Conservation (phyloP, 257 asterid species). For the Rhazya stricta region DNA sequence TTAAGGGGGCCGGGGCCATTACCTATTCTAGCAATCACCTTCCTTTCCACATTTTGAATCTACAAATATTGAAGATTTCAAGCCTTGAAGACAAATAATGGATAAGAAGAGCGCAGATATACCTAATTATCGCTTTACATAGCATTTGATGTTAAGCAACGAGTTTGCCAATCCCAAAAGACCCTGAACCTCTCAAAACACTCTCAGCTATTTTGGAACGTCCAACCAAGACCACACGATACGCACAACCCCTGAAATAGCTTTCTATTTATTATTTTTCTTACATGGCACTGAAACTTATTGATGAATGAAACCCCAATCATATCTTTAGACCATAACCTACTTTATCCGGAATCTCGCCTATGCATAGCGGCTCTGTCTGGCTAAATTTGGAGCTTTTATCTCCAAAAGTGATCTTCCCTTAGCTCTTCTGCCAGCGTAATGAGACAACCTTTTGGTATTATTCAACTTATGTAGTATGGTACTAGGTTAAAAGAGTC, state of each 20-base stretch:
- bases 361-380: neutral
- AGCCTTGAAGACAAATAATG: neutral
- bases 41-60: too few species aligned
- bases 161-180: neutral
- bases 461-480: too few species aligned
- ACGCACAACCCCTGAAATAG: neutral
- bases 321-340: neutral
- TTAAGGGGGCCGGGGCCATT: neutral
- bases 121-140: too few species aligned
- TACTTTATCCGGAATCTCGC: constrained; percentile 10
- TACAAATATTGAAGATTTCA: too few species aligned
- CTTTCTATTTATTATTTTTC: neutral
- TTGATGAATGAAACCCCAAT: neutral
- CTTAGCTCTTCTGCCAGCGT: neutral
- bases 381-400: neutral
- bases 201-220: neutral
- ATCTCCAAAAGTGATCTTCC: neutral
- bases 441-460: neutral
- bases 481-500: constrained; percentile 1
- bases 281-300: neutral
- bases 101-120: too few species aligned
- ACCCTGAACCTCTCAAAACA: neutral
- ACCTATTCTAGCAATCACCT: neutral
- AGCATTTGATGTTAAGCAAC: neutral
- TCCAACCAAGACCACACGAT: neutral